phyloP scores from a whole-genome alignment of 163 green algal species.

The Scenedesmus sp. region DNA sequence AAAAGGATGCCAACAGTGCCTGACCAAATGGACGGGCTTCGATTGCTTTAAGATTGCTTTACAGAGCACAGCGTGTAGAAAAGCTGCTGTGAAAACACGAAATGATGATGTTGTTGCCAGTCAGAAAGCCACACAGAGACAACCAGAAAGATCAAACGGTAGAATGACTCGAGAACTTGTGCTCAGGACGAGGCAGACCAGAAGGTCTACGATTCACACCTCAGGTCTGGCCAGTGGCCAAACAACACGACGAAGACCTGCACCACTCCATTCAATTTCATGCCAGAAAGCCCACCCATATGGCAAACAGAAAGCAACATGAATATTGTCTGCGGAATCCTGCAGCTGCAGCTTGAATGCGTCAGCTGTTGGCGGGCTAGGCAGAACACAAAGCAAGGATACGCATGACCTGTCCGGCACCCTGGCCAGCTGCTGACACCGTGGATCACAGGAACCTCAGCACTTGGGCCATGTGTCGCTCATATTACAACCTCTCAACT shows the following conservation, averaged over 20 bases:
- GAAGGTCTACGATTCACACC: not conserved
- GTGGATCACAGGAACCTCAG: not conserved
- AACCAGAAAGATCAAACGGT: not conserved
- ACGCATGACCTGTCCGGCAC: not conserved
- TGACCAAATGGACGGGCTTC: not conserved
- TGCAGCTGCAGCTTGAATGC: not conserved
- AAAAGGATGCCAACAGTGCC: not conserved
- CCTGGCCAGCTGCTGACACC: not conserved
- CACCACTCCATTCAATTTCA: not conserved
- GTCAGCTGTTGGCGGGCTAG: not conserved
- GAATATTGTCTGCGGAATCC: not conserved
- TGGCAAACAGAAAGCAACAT: not conserved
- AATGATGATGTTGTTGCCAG: conserved; percentile 3
- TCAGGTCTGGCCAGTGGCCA: not conserved
- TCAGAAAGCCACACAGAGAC: not conserved
- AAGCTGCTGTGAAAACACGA: not conserved
- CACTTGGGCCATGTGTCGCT: not conserved
- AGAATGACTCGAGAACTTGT: not conserved
- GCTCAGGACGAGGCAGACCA: not conserved
- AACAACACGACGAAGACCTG: not conserved
- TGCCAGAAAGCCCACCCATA: not conserved
- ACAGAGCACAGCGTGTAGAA: not conserved
- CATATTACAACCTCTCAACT: not conserved
- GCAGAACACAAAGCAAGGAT: not conserved
- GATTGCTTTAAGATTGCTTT: not conserved